Percentiles rank a stretch among this genome's conserved stretches.
Conservation (phyloP, 768 basidiomycete genomes). For the Suillus alpinus region DNA sequence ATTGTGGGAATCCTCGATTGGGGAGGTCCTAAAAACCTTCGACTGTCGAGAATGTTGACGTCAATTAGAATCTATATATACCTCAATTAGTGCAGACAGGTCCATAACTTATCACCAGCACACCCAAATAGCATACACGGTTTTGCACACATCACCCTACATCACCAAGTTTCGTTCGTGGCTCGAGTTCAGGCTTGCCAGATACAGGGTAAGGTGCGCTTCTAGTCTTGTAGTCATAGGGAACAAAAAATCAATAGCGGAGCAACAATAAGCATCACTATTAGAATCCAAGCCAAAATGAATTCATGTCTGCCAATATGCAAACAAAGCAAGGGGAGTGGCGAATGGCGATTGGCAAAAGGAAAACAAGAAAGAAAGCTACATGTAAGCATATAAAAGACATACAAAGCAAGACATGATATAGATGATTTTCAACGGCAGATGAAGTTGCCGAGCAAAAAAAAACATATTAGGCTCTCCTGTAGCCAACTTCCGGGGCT, state of each 20-base stretch:
- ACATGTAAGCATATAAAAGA: background rate
- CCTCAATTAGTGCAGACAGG: slow-evolving; percentile 1
- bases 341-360: background rate
- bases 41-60: background rate
- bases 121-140: background rate
- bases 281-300: background rate
- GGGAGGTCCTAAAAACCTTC: background rate
- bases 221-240: background rate
- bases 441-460: slow-evolving; percentile 5
- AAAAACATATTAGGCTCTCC: slow-evolving; percentile 20
- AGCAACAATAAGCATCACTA: background rate
- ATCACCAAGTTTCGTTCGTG: background rate
- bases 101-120: background rate
- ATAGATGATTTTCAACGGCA: background rate
- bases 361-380: background rate
- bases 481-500: slow-evolving; percentile 29
- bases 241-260: background rate
- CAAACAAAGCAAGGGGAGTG: background rate
- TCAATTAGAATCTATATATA: slow-evolving; percentile 6
- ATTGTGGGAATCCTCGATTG: slow-evolving; percentile 12
- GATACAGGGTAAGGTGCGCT: background rate
- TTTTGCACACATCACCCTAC: background rate
- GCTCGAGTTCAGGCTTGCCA: background rate
- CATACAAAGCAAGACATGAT: background rate
- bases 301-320: background rate